Evolutionary conservation across 495 filamentous ascomycete species (phyloP).

Genomic region (Saxispiralis lemnorum): DNA sequence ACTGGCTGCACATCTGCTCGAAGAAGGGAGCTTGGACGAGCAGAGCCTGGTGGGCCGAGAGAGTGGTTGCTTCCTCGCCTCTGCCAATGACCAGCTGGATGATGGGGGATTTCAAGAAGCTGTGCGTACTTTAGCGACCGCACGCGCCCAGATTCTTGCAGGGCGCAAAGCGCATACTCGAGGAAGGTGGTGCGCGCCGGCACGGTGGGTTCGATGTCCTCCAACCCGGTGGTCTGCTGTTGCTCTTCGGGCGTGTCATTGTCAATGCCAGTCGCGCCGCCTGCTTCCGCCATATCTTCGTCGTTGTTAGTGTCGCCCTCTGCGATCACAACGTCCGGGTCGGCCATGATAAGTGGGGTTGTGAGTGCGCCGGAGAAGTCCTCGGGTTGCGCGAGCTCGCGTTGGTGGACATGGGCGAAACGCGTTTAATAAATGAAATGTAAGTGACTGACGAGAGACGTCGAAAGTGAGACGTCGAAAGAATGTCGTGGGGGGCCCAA

Average conservation of each 20-base stretch:
- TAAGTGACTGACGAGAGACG: no score
- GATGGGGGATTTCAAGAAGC: slow-evolving; percentile 61
- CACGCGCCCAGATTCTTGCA: no score
- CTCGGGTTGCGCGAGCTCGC: no score
- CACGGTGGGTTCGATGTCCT: slow-evolving; percentile 13
- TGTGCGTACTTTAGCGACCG: slow-evolving; percentile 16
- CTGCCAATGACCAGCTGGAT: slow-evolving; percentile 58
- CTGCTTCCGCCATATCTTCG: slow-evolving; percentile 29
- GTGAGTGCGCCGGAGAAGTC: background rate
- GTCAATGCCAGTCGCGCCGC: slow-evolving; percentile 1
- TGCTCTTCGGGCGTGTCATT: background rate
- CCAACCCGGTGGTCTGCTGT: slow-evolving; percentile 1
- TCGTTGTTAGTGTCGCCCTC: slow-evolving; percentile 57
- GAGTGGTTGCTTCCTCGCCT: slow-evolving; percentile 38
- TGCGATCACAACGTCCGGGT: slow-evolving; percentile 18
- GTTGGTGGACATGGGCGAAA: background rate
- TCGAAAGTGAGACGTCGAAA: no score
- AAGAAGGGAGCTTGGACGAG: slow-evolving; percentile 60
- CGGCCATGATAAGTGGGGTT: slow-evolving; percentile 8
- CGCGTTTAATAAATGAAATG: no score
- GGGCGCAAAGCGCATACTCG: slow-evolving; percentile 4
- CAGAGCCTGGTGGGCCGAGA: slow-evolving; percentile 66
- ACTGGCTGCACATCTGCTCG: slow-evolving; percentile 38
- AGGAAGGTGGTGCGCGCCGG: slow-evolving; percentile 14
- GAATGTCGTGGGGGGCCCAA: no score